Evolutionary conservation across 345 rosid species (phyloP).

Genomic region (Citrus reticulata): DNA sequence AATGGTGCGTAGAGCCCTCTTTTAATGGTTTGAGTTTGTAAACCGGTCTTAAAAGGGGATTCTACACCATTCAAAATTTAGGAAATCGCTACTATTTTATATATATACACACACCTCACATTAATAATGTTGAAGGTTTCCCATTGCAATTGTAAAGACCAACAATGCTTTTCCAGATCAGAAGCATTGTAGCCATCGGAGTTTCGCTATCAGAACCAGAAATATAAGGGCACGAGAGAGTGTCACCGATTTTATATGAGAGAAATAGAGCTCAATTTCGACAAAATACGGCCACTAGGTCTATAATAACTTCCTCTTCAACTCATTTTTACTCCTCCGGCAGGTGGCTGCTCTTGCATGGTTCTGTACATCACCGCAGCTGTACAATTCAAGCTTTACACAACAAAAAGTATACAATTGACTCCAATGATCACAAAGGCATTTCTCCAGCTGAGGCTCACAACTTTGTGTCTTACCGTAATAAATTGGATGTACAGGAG

Average conservation of each 20-base stretch:
- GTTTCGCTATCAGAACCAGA: not conserved
- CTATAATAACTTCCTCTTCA: not conserved
- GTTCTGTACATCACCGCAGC: not conserved
- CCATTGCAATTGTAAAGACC: not conserved
- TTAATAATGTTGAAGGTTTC: not conserved
- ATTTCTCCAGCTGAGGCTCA: not conserved
- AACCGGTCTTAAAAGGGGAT: no score
- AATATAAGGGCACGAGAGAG: not conserved
- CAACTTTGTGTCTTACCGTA: not conserved
- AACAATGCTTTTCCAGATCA: not conserved
- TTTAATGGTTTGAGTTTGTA: no score
- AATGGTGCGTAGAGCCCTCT: no score
- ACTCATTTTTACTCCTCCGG: not conserved
- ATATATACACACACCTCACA: no score
- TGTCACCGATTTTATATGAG: no score
- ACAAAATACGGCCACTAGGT: not conserved
- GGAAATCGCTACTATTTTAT: no score
- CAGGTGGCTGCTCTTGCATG: not conserved
- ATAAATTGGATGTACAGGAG: not conserved
- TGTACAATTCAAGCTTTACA: not conserved
- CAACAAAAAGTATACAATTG: not conserved
- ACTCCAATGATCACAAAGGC: not conserved
- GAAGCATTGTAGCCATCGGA: not conserved
- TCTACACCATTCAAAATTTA: no score
- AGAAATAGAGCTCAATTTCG: not conserved